phyloP scores from a whole-genome alignment of 192 early-diverging fungal species.

The Gigaspora rosea region DNA sequence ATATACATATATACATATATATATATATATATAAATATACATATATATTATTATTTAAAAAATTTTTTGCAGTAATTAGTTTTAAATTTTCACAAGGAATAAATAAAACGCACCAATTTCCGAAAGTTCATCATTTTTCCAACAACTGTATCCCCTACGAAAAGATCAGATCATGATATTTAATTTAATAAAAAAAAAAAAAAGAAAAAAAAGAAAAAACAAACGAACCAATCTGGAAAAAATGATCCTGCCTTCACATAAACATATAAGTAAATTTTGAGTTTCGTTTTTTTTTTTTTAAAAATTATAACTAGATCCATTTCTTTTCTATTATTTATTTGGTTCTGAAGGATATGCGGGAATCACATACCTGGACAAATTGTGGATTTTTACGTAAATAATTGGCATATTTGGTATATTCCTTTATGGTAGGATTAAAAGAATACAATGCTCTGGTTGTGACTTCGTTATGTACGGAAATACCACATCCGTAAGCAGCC shows the following conservation, averaged over 20 bases:
- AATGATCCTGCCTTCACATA: conserved; percentile 51
- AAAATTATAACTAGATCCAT: neutral
- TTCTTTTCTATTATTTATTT: neutral
- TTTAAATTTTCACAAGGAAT: neutral
- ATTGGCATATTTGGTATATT: conserved; percentile 4
- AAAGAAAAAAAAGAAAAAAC: neutral
- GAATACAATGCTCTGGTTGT: conserved; percentile 33
- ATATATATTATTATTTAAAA: conserved; percentile 15
- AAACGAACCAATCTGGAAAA: conserved; percentile 63
- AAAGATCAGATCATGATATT: neutral
- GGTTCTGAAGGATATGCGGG: neutral
- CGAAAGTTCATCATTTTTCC: conserved; percentile 39
- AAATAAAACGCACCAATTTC: conserved; percentile 44
- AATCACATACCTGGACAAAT: conserved; percentile 5
- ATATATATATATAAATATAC: neutral
- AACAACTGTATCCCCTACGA: conserved; percentile 61
- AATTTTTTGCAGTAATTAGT: too few species aligned
- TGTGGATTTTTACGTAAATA: neutral
- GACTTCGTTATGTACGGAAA: conserved; percentile 46
- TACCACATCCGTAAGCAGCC: conserved; percentile 36
- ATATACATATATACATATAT: neutral
- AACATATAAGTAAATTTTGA: too few species aligned
- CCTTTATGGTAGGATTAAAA: neutral
- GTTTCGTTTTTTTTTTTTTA: too few species aligned
- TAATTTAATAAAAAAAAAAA: neutral